Base-by-base conservation (phyloP, 352 stramenopile genomes). In the Globisporangium iwayamae region DNA sequence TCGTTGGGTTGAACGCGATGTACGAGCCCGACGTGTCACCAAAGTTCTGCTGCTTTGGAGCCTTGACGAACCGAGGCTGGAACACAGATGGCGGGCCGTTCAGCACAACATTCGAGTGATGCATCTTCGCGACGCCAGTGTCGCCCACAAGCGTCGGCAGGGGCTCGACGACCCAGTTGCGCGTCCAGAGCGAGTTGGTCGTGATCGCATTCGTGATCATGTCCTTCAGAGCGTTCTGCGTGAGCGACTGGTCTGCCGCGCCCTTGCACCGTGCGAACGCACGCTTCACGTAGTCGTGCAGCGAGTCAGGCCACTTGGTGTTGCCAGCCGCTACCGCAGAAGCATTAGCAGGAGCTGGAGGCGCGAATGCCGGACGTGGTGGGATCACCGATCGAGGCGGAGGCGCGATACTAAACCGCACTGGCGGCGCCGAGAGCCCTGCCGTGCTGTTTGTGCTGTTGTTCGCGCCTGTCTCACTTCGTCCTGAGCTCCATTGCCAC, bases 211-310 rank as follows among this genome's bases (percentile, higher is more conserved):
- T 88, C 4, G 85, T 91, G 61, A 96, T 94, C 50, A 87, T 63
- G 45, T 91, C 81, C 58, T 95, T 96, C 14, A 96, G 72, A 0
- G 76, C 68, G 48, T 89, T 86, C 62, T 96, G 86, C 10, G 85
- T 92, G 46, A 93, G 70, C 38, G 70, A 64, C 62, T 96, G 87
- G 66, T 96, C 86, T 2, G 81, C 70, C 16, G 81, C 76, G 38
- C 79, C 85, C 39, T 89, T 91, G 60, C 86, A 94, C 16, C 83
- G 78, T 14, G 76, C 79, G 62, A 96, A 96, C 28, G 86, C 87
- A 2, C 84, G 79, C 70, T 95, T 92, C 50, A 96, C 87, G 53
- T 96, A 96, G 51, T 93, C 73, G 25, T 96, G 85, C 2, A 96
- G 72, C 2, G 85, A 72, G 41, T 91, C 81, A 3, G 87, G 87